Evolutionary conservation across 2,329 filamentous ascomycete genomes (phyloP).

Genomic region (Alternaria conjuncta): DNA sequence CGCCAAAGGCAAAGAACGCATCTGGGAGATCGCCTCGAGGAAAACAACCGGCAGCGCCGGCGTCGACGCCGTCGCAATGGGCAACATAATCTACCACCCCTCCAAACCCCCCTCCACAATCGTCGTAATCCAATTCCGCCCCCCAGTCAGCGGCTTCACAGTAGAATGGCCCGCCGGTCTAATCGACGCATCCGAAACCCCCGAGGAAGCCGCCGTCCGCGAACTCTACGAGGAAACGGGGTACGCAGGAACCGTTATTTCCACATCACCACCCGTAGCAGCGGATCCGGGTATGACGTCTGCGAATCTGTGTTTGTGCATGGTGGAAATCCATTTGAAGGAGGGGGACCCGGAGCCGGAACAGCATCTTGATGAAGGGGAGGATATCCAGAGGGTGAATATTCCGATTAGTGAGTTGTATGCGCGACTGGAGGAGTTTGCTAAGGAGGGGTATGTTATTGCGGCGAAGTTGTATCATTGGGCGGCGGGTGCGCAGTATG

Average conservation of each 20-base stretch:
- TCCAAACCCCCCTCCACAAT: constrained; percentile 38
- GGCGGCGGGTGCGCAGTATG: constrained; percentile 35
- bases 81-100: constrained; percentile 64
- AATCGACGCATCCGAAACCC: constrained; percentile 61
- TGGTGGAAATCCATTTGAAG: constrained; percentile 32
- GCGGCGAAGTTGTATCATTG: constrained; percentile 40
- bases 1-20: constrained; percentile 61
- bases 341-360: constrained; percentile 29
- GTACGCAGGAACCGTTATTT: constrained; percentile 57
- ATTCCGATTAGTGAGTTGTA: constrained; percentile 33
- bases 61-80: constrained; percentile 72
- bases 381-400: constrained; percentile 36
- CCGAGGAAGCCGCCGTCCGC: constrained; percentile 62
- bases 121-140: constrained; percentile 61
- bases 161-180: constrained; percentile 62
- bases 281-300: constrained; percentile 38
- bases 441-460: constrained; percentile 33
- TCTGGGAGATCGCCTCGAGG: constrained; percentile 75
- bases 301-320: constrained; percentile 34
- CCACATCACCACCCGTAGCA: constrained; percentile 23
- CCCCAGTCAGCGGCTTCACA: constrained; percentile 62
- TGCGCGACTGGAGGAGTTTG: constrained; percentile 22
- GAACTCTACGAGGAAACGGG: constrained; percentile 69
- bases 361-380: constrained; percentile 37
- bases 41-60: constrained; percentile 63